Evolutionary conservation across 306 rosid genomes (phyloP).

Genomic region (Cucurbita ficifolia): DNA sequence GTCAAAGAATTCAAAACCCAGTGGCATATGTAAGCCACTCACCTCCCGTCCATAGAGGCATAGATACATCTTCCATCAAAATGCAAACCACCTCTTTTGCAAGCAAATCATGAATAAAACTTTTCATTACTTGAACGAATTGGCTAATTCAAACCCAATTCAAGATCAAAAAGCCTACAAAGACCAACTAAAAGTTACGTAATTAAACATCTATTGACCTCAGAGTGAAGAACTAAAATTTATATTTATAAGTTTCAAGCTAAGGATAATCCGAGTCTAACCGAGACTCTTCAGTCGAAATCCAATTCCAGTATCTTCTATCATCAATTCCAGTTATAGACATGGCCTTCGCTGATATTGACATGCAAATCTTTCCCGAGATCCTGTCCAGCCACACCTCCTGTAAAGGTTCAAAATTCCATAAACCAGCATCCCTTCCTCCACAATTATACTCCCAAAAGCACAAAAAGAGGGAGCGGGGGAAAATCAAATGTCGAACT

Average conservation of each 20-base stretch:
- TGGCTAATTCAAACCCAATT: background rate
- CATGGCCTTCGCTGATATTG: slow-evolving; percentile 68
- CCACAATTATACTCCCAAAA: background rate
- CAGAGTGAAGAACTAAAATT: background rate
- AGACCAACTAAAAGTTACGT: background rate
- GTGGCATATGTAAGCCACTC: background rate
- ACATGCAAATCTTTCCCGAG: slow-evolving; percentile 51
- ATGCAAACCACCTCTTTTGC: background rate
- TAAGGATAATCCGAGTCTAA: slow-evolving; percentile 8
- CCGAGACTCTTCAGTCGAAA: slow-evolving; percentile 94
- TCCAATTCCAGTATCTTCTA: slow-evolving; percentile 87
- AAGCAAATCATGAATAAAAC: background rate
- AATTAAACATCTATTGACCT: background rate
- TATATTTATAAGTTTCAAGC: background rate
- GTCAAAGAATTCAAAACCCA: background rate
- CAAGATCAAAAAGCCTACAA: background rate
- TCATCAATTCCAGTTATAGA: slow-evolving; percentile 73
- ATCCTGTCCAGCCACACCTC: slow-evolving; percentile 73
- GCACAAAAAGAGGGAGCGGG: background rate
- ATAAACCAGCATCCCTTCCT: background rate
- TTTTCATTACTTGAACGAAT: background rate
- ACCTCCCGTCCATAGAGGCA: background rate
- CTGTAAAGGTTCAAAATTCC: slow-evolving; percentile 23
- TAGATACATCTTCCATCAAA: background rate
- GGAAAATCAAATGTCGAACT: background rate